Evolutionary conservation across 192 early-diverging fungal genomes (phyloP), one percentile per base, ranked within the genome.

Genomic region (Umbelopsis sp.): DNA sequence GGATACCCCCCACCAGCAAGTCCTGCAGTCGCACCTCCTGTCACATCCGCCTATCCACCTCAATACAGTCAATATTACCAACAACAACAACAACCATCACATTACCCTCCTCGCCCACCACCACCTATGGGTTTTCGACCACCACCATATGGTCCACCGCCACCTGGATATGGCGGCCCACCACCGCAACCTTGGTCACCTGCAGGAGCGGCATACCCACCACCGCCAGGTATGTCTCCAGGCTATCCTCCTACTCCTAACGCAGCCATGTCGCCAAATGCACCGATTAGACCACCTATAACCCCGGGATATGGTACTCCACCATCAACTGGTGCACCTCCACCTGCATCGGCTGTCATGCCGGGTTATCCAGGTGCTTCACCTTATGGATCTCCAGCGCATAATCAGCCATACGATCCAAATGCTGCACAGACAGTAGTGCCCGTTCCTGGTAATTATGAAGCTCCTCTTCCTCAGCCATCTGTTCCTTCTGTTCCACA

Each of bases 11-110:
- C 46, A 49, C 75, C 68, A 16, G 46, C 61, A 41, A 53, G 25
- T 72, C 44, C 46, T 11, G 3, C 61, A 22, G 45, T 18, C 15
- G 69, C 58, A 6, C 45, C 70, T 25, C 70, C 70, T 18, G 49
- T 67, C 44, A 30, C 64, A 15, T 30, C 64, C 18, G 70, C 69
- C 7, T 73, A 66, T 22, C 85, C 85, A 69, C 81, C 79, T 70
- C 81, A 82, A 52, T 85, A 85, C 68, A 85, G 84, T 41, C 84
- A 85, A 74, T 85, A 82, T 71, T 85, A 85, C 49, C 84, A 85
- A 41, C 81, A 72, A 27, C 77, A 71, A 48, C 81, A 30, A 30
- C 27, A 1, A 30, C 27, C 27, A 30, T 30, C 49, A 8, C 81
- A 64, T 25, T 82, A 74, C 65, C 74, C 77, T n/a, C 65, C 72